phyloP scores from a whole-genome alignment of 805 yeast species.

The Starmerella floris region DNA sequence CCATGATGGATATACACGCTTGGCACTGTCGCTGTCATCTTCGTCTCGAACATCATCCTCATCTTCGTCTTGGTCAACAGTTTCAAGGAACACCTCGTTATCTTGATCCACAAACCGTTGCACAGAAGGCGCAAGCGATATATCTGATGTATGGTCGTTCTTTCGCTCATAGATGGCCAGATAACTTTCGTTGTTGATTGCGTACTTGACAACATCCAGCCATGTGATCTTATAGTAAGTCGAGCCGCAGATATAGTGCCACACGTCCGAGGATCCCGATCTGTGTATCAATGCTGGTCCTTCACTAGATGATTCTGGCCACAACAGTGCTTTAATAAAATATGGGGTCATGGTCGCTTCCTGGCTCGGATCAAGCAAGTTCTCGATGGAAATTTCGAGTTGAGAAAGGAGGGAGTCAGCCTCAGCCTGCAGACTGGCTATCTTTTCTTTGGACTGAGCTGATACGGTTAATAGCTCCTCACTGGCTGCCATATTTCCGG shows the following conservation, averaged over 20 bases:
- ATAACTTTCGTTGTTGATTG: slow-evolving; percentile 1
- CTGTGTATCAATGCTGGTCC: not conserved
- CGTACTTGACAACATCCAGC: slow-evolving; percentile 1
- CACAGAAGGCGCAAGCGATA: slow-evolving; percentile 4
- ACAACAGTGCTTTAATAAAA: not conserved
- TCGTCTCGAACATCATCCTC: not conserved
- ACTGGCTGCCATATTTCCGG: not conserved
- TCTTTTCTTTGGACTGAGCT: too few species aligned
- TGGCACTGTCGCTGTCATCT: too few species aligned
- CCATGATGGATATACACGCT: too few species aligned
- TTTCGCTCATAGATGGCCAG: slow-evolving; percentile 7
- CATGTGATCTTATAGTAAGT: not conserved
- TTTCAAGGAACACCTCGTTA: not conserved
- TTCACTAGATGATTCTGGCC: not conserved
- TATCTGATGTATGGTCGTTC: not conserved
- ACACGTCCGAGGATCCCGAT: not conserved
- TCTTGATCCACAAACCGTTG: slow-evolving; percentile 3
- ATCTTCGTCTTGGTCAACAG: not conserved
- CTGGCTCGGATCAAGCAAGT: not conserved
- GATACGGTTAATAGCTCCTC: not conserved
- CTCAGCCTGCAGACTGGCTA: not conserved
- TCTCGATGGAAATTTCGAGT: not conserved
- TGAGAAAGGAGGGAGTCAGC: not conserved
- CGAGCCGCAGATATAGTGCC: not conserved
- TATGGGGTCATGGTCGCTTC: not conserved